Evolutionary conservation across 352 stramenopile genomes (phyloP).

Genomic region (Globisporangium irregulare): DNA sequence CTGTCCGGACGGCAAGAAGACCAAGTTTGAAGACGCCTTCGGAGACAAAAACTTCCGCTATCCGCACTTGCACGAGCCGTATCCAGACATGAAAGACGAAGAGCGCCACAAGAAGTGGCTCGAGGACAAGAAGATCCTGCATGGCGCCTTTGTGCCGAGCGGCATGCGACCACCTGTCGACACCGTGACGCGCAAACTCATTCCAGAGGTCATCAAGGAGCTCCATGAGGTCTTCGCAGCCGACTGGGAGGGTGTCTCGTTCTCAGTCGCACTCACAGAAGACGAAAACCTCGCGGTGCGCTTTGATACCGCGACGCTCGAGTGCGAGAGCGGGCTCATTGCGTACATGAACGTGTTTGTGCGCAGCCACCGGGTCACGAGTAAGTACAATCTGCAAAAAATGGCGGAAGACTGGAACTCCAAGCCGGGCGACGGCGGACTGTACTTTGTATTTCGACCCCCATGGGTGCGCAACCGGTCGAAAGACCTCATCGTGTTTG

Average conservation of each 20-base stretch:
- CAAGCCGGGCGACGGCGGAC: conserved; percentile 51
- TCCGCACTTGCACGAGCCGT: conserved; percentile 68
- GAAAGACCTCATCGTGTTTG: conserved; percentile 49
- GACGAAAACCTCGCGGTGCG: conserved; percentile 67
- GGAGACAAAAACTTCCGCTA: conserved; percentile 49
- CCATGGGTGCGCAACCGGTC: conserved; percentile 64
- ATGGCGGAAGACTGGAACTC: conserved; percentile 79
- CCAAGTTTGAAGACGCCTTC: conserved; percentile 81
- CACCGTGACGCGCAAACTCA: conserved; percentile 57
- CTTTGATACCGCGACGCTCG: conserved; percentile 42
- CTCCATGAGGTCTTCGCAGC: conserved; percentile 51
- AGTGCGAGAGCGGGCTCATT: conserved; percentile 58
- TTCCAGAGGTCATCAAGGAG: conserved; percentile 73
- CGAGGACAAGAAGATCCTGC: conserved; percentile 72
- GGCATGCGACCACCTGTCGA: conserved; percentile 50
- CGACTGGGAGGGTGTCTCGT: conserved; percentile 62
- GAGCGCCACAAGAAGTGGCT: conserved; percentile 58
- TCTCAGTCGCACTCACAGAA: conserved; percentile 49
- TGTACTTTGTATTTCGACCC: conserved; percentile 62
- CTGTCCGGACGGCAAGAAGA: conserved; percentile 34
- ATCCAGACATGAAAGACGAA: conserved; percentile 50
- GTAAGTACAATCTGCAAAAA: conserved; percentile 75
- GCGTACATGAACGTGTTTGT: conserved; percentile 85
- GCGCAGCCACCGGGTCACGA: conserved; percentile 57
- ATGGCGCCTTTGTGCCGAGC: conserved; percentile 63